These are phyloP conservation scores for Helotiales sp. DNA, from an alignment of 2,329 filamentous ascomycete genomes.

Conservation along the genomic window DNA sequence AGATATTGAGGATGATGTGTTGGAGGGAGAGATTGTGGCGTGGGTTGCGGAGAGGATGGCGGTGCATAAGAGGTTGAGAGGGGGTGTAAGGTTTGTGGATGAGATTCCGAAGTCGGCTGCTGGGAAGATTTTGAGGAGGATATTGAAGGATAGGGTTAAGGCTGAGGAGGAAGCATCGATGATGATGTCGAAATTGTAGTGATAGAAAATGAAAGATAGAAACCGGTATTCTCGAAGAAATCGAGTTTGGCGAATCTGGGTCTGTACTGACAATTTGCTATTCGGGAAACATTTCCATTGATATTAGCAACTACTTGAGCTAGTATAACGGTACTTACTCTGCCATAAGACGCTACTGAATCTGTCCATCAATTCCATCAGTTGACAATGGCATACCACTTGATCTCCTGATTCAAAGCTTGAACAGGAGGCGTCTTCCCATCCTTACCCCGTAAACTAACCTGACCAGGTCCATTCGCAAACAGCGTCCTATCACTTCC, in stretches of 20 bases:
- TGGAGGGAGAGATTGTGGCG: constrained; percentile 54
- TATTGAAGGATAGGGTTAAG: constrained; percentile 49
- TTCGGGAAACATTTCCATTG: background rate
- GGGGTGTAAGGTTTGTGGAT: constrained; percentile 69
- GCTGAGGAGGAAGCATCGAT: constrained; percentile 12
- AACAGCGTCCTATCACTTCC: constrained; percentile 27
- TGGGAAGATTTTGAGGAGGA: constrained; percentile 56
- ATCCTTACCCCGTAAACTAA: constrained; percentile 23
- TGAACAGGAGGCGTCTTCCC: constrained; percentile 24
- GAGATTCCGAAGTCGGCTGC: constrained; percentile 71
- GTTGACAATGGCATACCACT: constrained; percentile 28
- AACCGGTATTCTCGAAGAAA: background rate
- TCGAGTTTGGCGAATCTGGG: too few species aligned
- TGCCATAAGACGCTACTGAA: background rate
- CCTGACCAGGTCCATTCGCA: constrained; percentile 30
- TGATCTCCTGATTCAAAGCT: constrained; percentile 24
- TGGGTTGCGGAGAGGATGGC: constrained; percentile 65
- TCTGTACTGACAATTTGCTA: too few species aligned
- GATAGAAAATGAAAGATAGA: background rate
- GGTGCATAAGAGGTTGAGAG: constrained; percentile 69
- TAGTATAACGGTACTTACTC: too few species aligned
- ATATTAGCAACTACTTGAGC: background rate
- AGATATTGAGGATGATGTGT: constrained; percentile 29
- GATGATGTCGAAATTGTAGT: constrained; percentile 16
- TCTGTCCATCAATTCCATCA: background rate